These are phyloP conservation scores for Flaveria floridana DNA, from an alignment of 140 eudicot genomes.

Conservation along the genomic window DNA sequence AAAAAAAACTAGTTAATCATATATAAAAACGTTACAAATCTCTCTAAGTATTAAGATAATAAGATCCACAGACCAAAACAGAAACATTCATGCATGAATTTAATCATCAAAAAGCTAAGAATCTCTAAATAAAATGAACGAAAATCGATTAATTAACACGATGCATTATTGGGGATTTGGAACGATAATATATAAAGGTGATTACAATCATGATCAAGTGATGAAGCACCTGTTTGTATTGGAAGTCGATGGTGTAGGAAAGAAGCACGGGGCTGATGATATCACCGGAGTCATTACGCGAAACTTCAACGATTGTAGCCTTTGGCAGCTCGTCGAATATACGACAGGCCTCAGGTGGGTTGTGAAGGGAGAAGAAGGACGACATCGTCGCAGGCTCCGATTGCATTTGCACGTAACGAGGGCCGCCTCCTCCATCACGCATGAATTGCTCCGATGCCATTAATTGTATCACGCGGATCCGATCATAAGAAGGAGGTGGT, in stretches of 20 bases:
- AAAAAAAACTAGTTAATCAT: background rate
- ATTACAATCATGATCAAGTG: too few species aligned
- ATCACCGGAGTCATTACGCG: constrained; percentile 86
- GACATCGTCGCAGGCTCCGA: constrained; percentile 62
- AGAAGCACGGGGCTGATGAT: constrained; percentile 72
- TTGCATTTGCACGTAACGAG: constrained; percentile 72
- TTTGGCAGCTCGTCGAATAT: constrained; percentile 87
- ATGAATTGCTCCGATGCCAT: constrained; percentile 71
- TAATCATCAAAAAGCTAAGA: background rate
- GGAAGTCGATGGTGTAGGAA: constrained; percentile 71
- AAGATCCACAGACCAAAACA: too few species aligned
- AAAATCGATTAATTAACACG: too few species aligned
- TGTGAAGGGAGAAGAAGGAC: constrained; percentile 63
- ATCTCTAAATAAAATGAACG: background rate
- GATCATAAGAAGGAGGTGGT: constrained; percentile 26
- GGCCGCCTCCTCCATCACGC: constrained; percentile 48
- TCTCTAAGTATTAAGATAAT: too few species aligned
- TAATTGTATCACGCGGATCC: constrained; percentile 15
- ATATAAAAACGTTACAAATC: too few species aligned
- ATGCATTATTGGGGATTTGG: too few species aligned
- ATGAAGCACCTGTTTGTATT: constrained; percentile 67
- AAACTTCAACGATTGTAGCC: constrained; percentile 70
- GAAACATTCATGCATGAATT: too few species aligned
- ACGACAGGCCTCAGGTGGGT: constrained; percentile 58
- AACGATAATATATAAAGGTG: too few species aligned